Evolutionary conservation across 225 moss, liverwort and hornwort genomes (phyloP).

Genomic region (Physcomitrellopsis africana): DNA sequence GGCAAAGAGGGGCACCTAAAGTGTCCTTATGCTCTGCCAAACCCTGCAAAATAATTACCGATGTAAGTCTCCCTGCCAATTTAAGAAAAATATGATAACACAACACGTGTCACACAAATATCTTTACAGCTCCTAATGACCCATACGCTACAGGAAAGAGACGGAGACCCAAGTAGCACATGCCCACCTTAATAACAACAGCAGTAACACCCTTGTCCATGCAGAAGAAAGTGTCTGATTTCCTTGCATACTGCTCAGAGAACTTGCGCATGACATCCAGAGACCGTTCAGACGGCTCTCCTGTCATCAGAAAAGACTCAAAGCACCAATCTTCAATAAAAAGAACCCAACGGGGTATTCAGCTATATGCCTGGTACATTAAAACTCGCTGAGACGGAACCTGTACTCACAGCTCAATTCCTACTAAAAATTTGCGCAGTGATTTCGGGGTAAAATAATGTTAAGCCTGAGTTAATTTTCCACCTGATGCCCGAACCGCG

Average conservation of each 20-base stretch:
- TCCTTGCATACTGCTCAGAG: conserved; percentile 94
- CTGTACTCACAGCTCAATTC: background rate
- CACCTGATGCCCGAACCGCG: conserved; percentile 50
- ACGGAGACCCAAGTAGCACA: too few relatives aligned
- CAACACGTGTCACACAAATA: background rate
- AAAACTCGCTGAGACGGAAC: background rate
- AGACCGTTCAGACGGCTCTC: conserved; percentile 63
- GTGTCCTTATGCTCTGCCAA: conserved; percentile 96
- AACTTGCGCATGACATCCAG: conserved; percentile 97
- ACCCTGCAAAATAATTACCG: conserved; percentile 57
- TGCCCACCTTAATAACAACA: conserved; percentile 87
- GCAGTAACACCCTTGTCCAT: conserved; percentile 95
- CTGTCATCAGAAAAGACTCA: conserved; percentile 30
- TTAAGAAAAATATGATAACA: conserved; percentile 1
- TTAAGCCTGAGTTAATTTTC: background rate
- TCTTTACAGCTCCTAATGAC: too few relatives aligned
- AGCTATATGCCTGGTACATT: background rate
- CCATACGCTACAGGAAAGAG: too few relatives aligned
- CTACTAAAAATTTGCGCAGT: background rate
- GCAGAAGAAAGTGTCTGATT: conserved; percentile 86
- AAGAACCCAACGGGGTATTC: background rate
- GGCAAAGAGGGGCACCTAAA: conserved; percentile 91
- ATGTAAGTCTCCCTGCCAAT: background rate
- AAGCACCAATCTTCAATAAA: background rate
- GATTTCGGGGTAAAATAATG: background rate